Conservation (phyloP, 1,284 basidiomycete species). For the Ganoderma multipileum region DNA sequence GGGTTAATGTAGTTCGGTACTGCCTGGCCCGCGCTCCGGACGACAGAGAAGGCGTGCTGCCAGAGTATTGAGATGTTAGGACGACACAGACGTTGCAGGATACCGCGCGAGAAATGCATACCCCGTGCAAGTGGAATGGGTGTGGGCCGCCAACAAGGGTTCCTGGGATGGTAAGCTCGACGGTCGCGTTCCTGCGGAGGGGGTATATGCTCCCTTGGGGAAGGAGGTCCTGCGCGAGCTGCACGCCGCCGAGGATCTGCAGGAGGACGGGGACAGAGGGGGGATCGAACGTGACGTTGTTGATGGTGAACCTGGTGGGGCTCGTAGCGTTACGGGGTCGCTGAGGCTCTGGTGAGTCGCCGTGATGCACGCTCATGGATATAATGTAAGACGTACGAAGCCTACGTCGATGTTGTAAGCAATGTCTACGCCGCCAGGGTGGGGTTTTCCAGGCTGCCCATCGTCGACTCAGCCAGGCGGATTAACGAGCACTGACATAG, state of each 20-base stretch:
- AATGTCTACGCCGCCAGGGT: background rate
- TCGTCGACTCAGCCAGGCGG: background rate
- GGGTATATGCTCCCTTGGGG: slow-evolving; percentile 40
- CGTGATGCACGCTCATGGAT: background rate
- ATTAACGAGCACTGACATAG: background rate
- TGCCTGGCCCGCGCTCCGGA: slow-evolving; percentile 27
- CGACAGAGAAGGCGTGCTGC: slow-evolving; percentile 35
- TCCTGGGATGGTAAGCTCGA: slow-evolving; percentile 45
- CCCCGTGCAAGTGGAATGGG: slow-evolving; percentile 50
- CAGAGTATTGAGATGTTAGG: background rate
- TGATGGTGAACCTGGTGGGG: slow-evolving; percentile 24
- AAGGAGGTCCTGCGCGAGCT: slow-evolving; percentile 38
- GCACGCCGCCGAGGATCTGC: slow-evolving; percentile 45
- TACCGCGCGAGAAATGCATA: slow-evolving; percentile 16
- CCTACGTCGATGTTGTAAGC: background rate
- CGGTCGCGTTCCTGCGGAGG: slow-evolving; percentile 39
- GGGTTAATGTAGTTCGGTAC: slow-evolving; percentile 49
- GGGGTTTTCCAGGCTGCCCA: slow-evolving; percentile 36
- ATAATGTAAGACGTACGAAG: slow-evolving; percentile 34
- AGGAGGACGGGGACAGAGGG: slow-evolving; percentile 45
- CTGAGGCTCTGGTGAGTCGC: background rate
- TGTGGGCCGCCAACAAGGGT: slow-evolving; percentile 34
- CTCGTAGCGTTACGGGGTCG: slow-evolving; percentile 39
- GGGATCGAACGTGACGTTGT: slow-evolving; percentile 34
- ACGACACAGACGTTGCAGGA: background rate